A percentile compares a stretch with the other conserved stretches of the same genome.
These are phyloP conservation scores for Linanthus parryae DNA, from an alignment of 148 eudicot genomes.

Conservation along the genomic window DNA sequence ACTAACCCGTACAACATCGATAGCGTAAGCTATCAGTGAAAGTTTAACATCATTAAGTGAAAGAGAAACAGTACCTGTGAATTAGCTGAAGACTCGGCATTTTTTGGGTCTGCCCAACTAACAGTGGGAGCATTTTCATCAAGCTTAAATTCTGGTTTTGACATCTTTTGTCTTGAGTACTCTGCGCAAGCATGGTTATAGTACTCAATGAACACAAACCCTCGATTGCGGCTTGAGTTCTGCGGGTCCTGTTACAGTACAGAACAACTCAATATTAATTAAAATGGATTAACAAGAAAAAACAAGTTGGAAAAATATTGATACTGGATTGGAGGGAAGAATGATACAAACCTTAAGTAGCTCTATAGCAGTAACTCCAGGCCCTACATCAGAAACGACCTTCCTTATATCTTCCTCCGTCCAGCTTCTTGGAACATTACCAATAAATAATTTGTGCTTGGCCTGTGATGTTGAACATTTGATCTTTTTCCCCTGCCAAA, in stretches of 20 bases:
- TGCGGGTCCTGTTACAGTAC: conserved; percentile 65
- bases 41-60: background rate
- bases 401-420: conserved; percentile 65
- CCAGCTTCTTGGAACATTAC: conserved; percentile 84
- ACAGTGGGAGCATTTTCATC: conserved; percentile 83
- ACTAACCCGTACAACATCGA: too few relatives aligned
- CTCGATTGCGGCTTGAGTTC: conserved; percentile 83
- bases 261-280: background rate
- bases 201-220: conserved; percentile 90
- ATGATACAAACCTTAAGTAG: conserved; percentile 62
- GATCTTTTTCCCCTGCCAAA: conserved; percentile 66
- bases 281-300: background rate
- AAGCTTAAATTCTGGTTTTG: conserved; percentile 71
- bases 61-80: conserved; percentile 44
- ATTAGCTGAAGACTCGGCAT: conserved; percentile 60
- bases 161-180: conserved; percentile 84
- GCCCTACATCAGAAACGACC: conserved; percentile 63
- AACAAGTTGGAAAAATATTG: background rate
- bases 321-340: background rate
- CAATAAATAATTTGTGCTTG: conserved; percentile 80
- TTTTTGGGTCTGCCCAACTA: conserved; percentile 96
- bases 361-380: conserved; percentile 68
- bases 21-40: background rate
- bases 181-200: conserved; percentile 98
- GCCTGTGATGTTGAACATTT: conserved; percentile 92